Evolutionary conservation across 1,284 basidiomycete species (phyloP), one percentile per base, ranked within the genome.

Genomic region (Ustilago vetiveriae): DNA sequence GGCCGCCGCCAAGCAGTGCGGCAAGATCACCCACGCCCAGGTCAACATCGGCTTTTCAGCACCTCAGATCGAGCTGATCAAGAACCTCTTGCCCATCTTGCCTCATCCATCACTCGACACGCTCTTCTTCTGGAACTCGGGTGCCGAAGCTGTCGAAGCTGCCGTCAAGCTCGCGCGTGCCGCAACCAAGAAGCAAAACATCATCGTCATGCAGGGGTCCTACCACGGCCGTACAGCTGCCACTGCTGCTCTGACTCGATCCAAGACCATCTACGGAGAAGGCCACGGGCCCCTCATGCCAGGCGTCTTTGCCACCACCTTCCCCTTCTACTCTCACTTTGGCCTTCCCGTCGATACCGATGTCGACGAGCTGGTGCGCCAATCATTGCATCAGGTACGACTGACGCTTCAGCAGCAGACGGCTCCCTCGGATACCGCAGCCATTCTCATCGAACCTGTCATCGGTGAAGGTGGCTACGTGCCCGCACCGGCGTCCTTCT

Each of bases 401-500:
- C 86, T 97, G 13, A 82, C 95, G 10, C 85, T 97, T 42, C 85
- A 88, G 48, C 93, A 96, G 82, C 92, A 95, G 83, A 90, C 89
- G 8, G 86, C 90, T 1, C 91, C 94, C 0, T 83, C 84, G 11
- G 94, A 96, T 81, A 95, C 93, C 0, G 93, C 94, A 4, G 93
- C 92, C 21, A 90, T 98, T 80, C 84, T 98, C 68, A 84, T 98
- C 51, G 94, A 98, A 84, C 91, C 94, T 47, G 90, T 97, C 10
- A 86, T 98, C 26, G 94, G 93, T 32, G 93, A 97, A 83, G 93
- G 85, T 42, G 94, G 94, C 4, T 98, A 98, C 83, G 90, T 97
- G 16, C 90, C 92, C 22, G 92, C 94, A 0, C 92, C 94, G 0
- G 78, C 88, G 1, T 86, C 88, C 23, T 98, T 90, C 85, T 83